Percentiles rank a stretch among this genome's conserved stretches.
These are phyloP conservation scores for Paraurostyla sp. DNA, from an alignment of 73 alveolate species.

Conservation along the genomic window DNA sequence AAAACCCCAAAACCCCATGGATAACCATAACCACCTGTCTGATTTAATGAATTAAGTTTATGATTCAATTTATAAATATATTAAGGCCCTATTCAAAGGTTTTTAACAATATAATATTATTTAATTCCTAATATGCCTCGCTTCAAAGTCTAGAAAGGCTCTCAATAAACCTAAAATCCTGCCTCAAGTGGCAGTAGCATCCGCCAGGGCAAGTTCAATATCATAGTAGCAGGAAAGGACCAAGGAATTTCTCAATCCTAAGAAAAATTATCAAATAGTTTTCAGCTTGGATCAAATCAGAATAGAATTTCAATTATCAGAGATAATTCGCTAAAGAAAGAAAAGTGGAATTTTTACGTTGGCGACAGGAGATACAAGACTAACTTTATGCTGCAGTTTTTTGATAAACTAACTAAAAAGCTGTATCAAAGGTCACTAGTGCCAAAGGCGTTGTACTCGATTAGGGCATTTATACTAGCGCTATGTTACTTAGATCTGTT, in stretches of 20 bases:
- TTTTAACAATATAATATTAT: too few relatives aligned
- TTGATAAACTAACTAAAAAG: not conserved
- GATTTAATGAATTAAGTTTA: too few relatives aligned
- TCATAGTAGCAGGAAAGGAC: not conserved
- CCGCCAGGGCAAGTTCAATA: not conserved
- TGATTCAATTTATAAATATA: too few relatives aligned
- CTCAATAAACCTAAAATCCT: not conserved
- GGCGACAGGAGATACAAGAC: constrained; percentile 53
- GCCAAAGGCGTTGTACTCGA: constrained; percentile 22
- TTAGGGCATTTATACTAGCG: not conserved
- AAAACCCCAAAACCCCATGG: too few relatives aligned
- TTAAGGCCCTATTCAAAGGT: too few relatives aligned
- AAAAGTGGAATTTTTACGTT: constrained; percentile 46
- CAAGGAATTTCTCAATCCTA: not conserved
- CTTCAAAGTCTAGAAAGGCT: constrained; percentile 4
- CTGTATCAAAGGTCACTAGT: constrained; percentile 27
- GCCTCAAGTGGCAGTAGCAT: not conserved
- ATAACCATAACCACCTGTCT: too few relatives aligned
- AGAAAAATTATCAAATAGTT: too few relatives aligned
- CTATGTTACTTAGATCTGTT: not conserved
- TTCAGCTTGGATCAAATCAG: too few relatives aligned
- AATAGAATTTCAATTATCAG: not conserved
- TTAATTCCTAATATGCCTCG: constrained; percentile 33
- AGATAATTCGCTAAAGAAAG: constrained; percentile 21
- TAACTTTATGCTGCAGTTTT: constrained; percentile 14